These are phyloP conservation scores for Gossypium bickii DNA, from an alignment of 345 rosid genomes.

Conservation along the genomic window DNA sequence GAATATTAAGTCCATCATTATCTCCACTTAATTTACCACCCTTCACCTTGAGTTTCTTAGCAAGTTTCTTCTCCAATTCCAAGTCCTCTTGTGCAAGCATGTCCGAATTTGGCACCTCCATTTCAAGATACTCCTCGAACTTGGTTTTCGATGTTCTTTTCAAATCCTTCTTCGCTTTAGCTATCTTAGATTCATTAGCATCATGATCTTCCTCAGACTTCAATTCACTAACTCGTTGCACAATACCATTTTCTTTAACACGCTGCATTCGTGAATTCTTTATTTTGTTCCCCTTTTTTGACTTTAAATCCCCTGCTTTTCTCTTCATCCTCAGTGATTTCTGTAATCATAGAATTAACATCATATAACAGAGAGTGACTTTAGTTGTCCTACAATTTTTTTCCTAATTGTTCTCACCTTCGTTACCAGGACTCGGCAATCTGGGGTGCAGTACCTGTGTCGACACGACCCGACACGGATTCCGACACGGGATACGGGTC, in stretches of 20 bases:
- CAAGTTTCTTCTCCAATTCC: conserved; percentile 70
- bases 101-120: conserved; percentile 35
- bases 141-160: conserved; percentile 45
- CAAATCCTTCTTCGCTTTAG: conserved; percentile 31
- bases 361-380: neutral
- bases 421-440: too few species aligned
- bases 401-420: too few species aligned
- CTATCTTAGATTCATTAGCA: conserved; percentile 18
- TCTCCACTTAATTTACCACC: conserved; percentile 55
- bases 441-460: too few species aligned
- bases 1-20: conserved; percentile 57
- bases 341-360: neutral
- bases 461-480: too few species aligned
- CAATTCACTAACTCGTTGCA: conserved; percentile 11
- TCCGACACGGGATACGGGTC: too few species aligned
- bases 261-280: conserved; percentile 19
- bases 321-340: neutral
- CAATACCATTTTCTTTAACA: conserved; percentile 17
- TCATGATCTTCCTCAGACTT: conserved; percentile 5
- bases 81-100: conserved; percentile 47
- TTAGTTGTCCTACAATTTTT: too few species aligned
- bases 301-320: neutral
- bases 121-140: conserved; percentile 68
- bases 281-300: neutral
- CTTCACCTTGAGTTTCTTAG: conserved; percentile 82